Evolutionary conservation across 176 grass and related monocot species (phyloP), one percentile per base, ranked within the genome.

Genomic region (Carex myosuroides): DNA sequence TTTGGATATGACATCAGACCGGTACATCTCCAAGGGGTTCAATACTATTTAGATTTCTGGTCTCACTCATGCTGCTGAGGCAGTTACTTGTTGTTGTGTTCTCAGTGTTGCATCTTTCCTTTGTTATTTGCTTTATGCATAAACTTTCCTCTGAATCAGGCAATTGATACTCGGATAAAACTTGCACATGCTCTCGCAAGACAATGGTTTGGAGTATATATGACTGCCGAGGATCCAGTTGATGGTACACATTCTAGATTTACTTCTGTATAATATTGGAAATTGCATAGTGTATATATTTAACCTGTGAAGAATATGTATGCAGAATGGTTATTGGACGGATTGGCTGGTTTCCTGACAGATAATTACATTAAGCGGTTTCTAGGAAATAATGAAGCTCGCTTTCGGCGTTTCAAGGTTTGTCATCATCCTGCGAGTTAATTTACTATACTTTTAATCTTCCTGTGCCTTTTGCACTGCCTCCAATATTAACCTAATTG

Each of bases 131-230:
- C 41, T 73, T 58, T 75, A 61, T 83, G 63, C 44, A 74, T 66
- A 6, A 46, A 20, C 22, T 16, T 81, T 60, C 12, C 14, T 80
- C 13, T 62, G 24, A 84, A 69, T 81, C 89, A 98, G 96, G 90
- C 92, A 86, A 98, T 98, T 91, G 88, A 87, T 70, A 92, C 93
- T 4, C 94, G 96, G 90, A 90, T 95, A 70, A 98, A 93, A 90
- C 66, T 98, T 80, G 92, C 96, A 79, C 88, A 90, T 81, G 89
- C 92, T 69, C 89, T 98, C 81, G 91, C 96, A 90, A 93, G 81
- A 75, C 96, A 98, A 86, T 98, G 96, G 96, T 98, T 98, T 91
- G 96, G 96, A 85, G 86, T 95, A 89, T 95, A 91, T 81, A 88
- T 94, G 83, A 95, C 89, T 80, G 96, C 96, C 16, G 91, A 98